Base-by-base conservation (phyloP, 2,329 filamentous ascomycete genomes). In the Diaporthe citrichinensis region DNA sequence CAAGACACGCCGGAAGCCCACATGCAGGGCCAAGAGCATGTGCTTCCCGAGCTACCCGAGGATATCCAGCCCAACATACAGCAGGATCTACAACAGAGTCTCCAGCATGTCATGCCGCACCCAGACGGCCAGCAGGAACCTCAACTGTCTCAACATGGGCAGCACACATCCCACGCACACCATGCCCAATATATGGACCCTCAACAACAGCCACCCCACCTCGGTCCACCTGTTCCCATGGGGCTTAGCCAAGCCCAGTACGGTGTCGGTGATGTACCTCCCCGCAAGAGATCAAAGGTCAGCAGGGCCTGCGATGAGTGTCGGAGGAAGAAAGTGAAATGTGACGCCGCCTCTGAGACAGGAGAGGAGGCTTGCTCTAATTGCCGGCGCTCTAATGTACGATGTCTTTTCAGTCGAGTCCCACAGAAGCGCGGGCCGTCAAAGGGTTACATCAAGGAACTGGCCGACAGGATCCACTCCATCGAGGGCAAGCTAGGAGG, bases 401-500 rank as follows among this genome's bases (percentile, higher is more conserved):
- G 88, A 31, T 98, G 95, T 84, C 89, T 95, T 28, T 98, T 98
- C 82, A 97, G 94, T 83, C 91, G 95, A 69, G 93, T 97, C 72
- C 95, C 95, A 1, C 94, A 97, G 88, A 98, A 97, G 84, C 90
- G 94, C 76, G 95, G 95, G 2, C 95, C 95, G 3, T 97, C 94
- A 81, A 98, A 98, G 89, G 95, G 95, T 23, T 98, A 98, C 80
- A 98, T 98, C 83, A 98, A 97, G 82, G 95, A 98, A 83, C 89
- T 98, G 31, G 95, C 95, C 34, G 95, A 98, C 81, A 89, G 95
- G 36, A 92, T 98, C 76, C 92, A 96, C 80, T 93, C 91, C 58
- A 92, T 98, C 61, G 95, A 98, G 82, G 94, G 93, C 78, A 94
- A 95, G 81, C 91, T 97, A 74, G 71, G 58, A 67, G 87, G 86